Evolutionary conservation across 179 eudicot genomes (phyloP), one percentile per base, ranked within the genome.

Genomic region (Sideroxylon spinosum): DNA sequence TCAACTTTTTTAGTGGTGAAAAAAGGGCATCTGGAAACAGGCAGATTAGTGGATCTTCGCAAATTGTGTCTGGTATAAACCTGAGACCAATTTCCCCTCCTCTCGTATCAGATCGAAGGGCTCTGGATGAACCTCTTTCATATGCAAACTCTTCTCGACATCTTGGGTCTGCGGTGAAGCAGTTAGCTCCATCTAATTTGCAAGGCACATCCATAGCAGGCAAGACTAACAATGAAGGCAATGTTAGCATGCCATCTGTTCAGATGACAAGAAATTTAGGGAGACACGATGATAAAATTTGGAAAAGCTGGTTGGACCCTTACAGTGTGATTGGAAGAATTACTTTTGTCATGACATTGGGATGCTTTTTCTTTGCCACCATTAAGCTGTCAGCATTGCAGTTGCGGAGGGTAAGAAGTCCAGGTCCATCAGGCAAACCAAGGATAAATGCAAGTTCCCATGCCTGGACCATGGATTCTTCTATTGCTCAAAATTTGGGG

Each of bases 111-210:
- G 92, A 96, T 81, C 86, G 76, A 75, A 88, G 82, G 79, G 86
- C 86, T 81, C 77, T 80, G 71, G 97, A 89, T 78, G 90, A 86
- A 66, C 86, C 86, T 76, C 83, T 81, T 83, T 82, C 90, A 63
- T 79, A 85, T 62, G 63, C 82, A 73, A 84, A 85, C 72, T 89
- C 91, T 62, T 89, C 93, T 56, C 88, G 84, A 73, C 92, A 89
- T 83, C 88, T 91, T 68, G 99, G 99, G 73, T 79, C 88, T 77
- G 96, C 95, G 66, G 97, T 87, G 71, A 92, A 92, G 92, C 94
- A 91, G 86, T 84, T 92, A 86, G 80, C 98, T 81, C 91, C 96
- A 63, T 77, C 89, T 72, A 88, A 94, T 85, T 77, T 90, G 84
- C 91, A 81, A 82, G 85, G 81, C 73, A 81, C 91, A 26, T 75